Evolutionary conservation across 805 yeast genomes (phyloP).

Genomic region (Saccharomycopsis synnaedendra): DNA sequence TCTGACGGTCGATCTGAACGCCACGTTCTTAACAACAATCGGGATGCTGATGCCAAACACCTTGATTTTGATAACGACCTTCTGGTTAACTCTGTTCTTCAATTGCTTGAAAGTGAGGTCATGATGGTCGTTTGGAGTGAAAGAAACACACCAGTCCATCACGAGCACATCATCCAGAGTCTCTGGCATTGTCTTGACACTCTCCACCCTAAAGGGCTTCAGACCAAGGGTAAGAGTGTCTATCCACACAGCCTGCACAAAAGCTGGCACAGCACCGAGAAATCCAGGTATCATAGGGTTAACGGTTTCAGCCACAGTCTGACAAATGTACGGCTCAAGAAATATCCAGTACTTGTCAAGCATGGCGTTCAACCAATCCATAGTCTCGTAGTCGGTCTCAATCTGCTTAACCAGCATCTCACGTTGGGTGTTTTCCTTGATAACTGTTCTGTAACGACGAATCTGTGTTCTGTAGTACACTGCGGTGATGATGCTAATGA

Average conservation of each 20-base stretch:
- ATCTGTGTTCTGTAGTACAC: conserved; percentile 75
- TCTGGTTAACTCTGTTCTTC: conserved; percentile 76
- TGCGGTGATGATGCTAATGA: conserved; percentile 51
- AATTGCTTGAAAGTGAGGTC: conserved; percentile 81
- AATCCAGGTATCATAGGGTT: conserved; percentile 68
- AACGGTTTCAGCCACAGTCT: conserved; percentile 73
- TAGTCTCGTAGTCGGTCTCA: conserved; percentile 82
- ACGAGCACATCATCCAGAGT: conserved; percentile 91
- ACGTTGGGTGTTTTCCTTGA: conserved; percentile 76
- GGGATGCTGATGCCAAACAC: conserved; percentile 81
- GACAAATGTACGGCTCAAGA: conserved; percentile 81
- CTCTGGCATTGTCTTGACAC: conserved; percentile 78
- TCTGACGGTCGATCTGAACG: conserved; percentile 66
- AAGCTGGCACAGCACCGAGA: conserved; percentile 65
- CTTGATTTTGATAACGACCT: conserved; percentile 62
- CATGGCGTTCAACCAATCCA: conserved; percentile 92
- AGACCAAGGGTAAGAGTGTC: conserved; percentile 88
- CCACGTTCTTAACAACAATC: conserved; percentile 64
- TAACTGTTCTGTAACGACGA: conserved; percentile 60
- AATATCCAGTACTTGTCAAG: conserved; percentile 86
- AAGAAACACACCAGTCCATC: conserved; percentile 94
- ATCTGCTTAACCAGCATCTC: conserved; percentile 72
- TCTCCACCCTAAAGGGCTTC: conserved; percentile 89
- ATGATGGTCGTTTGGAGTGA: conserved; percentile 80
- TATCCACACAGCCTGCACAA: conserved; percentile 74